Conservation (phyloP, 2,329 filamentous ascomycete species). For the Talaromyces sp. region DNA sequence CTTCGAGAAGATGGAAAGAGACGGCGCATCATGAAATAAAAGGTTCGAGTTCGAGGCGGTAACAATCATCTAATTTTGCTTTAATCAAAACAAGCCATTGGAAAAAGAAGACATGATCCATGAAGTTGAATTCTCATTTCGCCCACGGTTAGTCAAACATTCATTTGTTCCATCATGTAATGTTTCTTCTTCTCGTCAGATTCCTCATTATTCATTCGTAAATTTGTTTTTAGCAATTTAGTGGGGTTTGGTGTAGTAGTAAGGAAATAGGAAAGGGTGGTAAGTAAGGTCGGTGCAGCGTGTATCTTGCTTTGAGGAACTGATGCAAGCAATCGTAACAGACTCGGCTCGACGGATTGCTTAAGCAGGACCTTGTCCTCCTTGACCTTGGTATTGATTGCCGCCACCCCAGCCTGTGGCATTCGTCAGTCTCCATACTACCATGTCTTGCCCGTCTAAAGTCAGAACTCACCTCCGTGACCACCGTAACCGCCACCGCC, state of each 20-base stretch:
- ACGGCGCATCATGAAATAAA: background rate
- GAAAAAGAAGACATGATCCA: background rate
- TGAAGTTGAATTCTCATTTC: background rate
- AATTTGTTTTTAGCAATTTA: constrained; percentile 2
- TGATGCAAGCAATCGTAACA: background rate
- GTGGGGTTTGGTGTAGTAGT: background rate
- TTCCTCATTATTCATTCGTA: constrained; percentile 8
- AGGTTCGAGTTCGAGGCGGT: background rate
- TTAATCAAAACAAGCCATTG: background rate
- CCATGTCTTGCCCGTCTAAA: background rate
- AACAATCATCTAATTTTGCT: constrained; percentile 10
- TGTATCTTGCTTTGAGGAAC: background rate
- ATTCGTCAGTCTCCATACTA: background rate
- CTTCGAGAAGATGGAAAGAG: background rate
- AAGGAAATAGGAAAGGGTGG: background rate
- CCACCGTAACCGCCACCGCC: constrained; percentile 26
- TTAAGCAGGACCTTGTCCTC: constrained; percentile 15
- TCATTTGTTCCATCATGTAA: background rate
- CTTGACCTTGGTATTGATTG: constrained; percentile 18
- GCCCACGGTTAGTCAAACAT: constrained; percentile 4
- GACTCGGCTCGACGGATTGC: background rate
- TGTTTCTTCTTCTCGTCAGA: constrained; percentile 12
- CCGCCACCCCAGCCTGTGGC: constrained; percentile 19
- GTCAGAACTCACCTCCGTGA: constrained; percentile 17
- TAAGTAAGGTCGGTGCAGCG: background rate